A percentile compares a stretch with the other conserved stretches of the same genome.
Conservation (phyloP, 768 basidiomycete genomes). For the Mycena rosella region DNA sequence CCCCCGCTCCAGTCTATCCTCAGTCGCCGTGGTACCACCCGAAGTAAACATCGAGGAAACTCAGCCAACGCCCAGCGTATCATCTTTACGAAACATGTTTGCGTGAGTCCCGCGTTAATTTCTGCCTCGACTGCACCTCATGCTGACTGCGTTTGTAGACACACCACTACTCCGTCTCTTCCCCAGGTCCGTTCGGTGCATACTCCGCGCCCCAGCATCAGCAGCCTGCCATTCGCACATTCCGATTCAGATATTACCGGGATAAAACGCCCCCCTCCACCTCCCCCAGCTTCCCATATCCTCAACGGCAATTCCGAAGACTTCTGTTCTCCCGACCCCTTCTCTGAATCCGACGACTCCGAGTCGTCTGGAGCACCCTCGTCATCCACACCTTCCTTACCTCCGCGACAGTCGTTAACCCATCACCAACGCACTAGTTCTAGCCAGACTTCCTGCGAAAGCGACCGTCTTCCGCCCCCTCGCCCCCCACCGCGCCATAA, state of each 20-base stretch:
- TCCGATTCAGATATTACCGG: slow-evolving; percentile 27
- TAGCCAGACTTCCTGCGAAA: slow-evolving; percentile 56
- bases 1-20: slow-evolving; percentile 22
- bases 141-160: slow-evolving; percentile 31
- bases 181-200: slow-evolving; percentile 13
- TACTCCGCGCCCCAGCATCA: slow-evolving; percentile 32
- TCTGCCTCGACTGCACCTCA: slow-evolving; percentile 6
- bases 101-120: slow-evolving; percentile 55
- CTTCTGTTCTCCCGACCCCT: slow-evolving; percentile 24
- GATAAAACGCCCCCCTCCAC: slow-evolving; percentile 40
- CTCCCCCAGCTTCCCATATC: slow-evolving; percentile 26
- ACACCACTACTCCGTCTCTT: slow-evolving; percentile 12
- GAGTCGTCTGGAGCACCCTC: slow-evolving; percentile 39
- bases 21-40: slow-evolving; percentile 5
- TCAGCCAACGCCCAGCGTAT: slow-evolving; percentile 46
- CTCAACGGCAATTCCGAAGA: slow-evolving; percentile 37
- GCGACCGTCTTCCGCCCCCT: slow-evolving; percentile 48
- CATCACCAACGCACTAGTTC: slow-evolving; percentile 49
- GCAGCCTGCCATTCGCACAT: slow-evolving; percentile 41
- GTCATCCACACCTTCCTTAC: slow-evolving; percentile 34
- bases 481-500: slow-evolving; percentile 54
- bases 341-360: slow-evolving; percentile 34
- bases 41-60: slow-evolving; percentile 32
- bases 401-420: slow-evolving; percentile 28
- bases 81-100: slow-evolving; percentile 60